phyloP scores from a whole-genome alignment of 176 grass and related monocot genomes.

The Aegilops bicornis region DNA sequence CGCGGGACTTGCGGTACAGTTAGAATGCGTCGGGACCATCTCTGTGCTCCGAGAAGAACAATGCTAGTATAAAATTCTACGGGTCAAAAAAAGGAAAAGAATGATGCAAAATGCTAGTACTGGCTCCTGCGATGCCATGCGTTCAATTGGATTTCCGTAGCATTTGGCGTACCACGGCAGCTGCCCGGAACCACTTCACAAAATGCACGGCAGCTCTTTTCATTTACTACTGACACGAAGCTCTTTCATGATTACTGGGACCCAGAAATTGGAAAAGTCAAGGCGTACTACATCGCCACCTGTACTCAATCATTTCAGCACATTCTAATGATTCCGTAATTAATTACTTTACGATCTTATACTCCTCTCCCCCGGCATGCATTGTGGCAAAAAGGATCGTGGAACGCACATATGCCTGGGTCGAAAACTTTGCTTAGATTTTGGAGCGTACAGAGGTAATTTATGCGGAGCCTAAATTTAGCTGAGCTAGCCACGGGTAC shows the following conservation, averaged over 20 bases:
- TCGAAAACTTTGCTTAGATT: background rate
- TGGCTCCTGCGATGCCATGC: background rate
- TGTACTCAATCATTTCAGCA: conserved; percentile 22
- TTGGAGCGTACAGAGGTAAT: background rate
- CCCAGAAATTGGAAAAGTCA: background rate
- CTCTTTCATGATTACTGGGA: background rate
- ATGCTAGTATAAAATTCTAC: background rate
- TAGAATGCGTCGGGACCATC: background rate
- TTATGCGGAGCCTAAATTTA: background rate
- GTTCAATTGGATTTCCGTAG: background rate
- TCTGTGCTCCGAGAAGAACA: background rate
- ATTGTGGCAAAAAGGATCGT: background rate
- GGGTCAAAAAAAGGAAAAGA: too few species aligned
- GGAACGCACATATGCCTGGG: background rate
- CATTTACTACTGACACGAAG: background rate
- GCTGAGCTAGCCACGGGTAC: background rate
- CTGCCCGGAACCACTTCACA: background rate
- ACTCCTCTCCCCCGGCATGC: background rate
- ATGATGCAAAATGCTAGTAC: too few species aligned
- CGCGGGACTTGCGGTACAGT: background rate
- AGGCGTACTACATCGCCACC: background rate
- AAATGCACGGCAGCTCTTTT: background rate
- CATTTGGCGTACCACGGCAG: background rate
- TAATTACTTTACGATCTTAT: conserved; percentile 1
- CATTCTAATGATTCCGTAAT: conserved; percentile 25